Percentiles rank a stretch among this genome's conserved stretches.
Conservation (phyloP, 352 stramenopile genomes). For the Phytophthora pisi region DNA sequence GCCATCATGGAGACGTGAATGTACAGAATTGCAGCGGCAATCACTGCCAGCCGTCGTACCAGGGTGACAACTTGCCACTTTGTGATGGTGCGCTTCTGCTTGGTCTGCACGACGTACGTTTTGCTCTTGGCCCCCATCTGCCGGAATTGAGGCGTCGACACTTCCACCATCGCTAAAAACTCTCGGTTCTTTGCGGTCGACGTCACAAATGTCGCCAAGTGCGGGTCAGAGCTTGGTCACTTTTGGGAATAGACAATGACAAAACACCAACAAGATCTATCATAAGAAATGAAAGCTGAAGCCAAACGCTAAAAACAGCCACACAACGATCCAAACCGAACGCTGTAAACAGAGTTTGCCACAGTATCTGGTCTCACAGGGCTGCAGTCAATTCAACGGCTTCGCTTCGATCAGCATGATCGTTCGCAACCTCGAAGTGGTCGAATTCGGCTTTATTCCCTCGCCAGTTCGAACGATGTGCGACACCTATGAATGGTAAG, state of each 20-base stretch:
- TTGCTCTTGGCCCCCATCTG: not conserved
- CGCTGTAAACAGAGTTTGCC: not conserved
- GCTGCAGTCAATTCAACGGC: too few species aligned
- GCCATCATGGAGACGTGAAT: constrained; percentile 33
- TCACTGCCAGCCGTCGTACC: constrained; percentile 25
- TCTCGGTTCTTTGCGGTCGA: not conserved
- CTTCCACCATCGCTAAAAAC: not conserved
- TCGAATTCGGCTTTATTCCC: too few species aligned
- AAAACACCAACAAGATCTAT: not conserved
- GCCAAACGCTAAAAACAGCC: not conserved
- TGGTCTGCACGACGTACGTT: not conserved
- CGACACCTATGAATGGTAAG: too few species aligned
- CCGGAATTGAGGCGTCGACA: not conserved
- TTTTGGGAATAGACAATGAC: not conserved
- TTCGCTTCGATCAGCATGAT: too few species aligned
- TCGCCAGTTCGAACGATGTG: too few species aligned
- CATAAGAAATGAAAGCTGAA: too few species aligned
- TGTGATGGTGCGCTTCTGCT: not conserved
- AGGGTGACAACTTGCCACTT: constrained; percentile 26
- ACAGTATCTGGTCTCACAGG: not conserved
- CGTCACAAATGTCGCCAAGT: not conserved
- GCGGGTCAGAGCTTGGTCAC: not conserved
- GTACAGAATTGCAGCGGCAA: constrained; percentile 36
- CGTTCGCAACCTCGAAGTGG: too few species aligned
- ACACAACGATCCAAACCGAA: not conserved